phyloP scores from a whole-genome alignment of 1,284 basidiomycete genomes.

The Xerocomus amazonicus region DNA sequence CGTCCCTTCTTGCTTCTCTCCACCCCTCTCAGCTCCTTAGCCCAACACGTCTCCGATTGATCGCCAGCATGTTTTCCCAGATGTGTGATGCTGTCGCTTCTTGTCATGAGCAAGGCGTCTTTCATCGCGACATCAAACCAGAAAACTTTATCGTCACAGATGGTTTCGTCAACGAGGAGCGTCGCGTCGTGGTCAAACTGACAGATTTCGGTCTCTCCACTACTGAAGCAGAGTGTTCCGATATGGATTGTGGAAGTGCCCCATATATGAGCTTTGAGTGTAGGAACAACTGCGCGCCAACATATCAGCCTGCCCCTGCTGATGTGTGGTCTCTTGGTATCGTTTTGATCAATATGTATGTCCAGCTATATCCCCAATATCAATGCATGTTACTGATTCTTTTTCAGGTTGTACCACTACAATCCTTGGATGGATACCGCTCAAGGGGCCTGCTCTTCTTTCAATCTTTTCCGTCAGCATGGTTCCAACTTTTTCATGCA shows the following conservation, averaged over 20 bases:
- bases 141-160: constrained; percentile 94
- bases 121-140: constrained; percentile 98
- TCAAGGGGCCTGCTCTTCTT: constrained; percentile 74
- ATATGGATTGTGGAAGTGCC: constrained; percentile 98
- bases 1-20: constrained; percentile 86
- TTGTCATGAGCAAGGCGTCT: constrained; percentile 92
- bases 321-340: constrained; percentile 99
- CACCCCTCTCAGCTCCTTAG: constrained; percentile 83
- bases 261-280: constrained; percentile 99
- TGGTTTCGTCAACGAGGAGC: constrained; percentile 61
- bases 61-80: constrained; percentile 94
- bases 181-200: constrained; percentile 86
- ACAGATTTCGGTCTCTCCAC: constrained; percentile 97
- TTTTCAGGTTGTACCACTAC: constrained; percentile 85
- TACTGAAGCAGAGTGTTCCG: constrained; percentile 81
- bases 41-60: constrained; percentile 82
- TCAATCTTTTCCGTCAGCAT: constrained; percentile 76
- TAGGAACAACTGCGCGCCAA: constrained; percentile 92
- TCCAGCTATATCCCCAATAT: constrained; percentile 9
- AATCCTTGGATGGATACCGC: constrained; percentile 98
- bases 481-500: constrained; percentile 85
- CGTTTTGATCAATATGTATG: constrained; percentile 94
- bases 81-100: constrained; percentile 98
- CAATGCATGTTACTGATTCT: constrained; percentile 4
- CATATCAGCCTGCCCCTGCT: constrained; percentile 90